Conservation (phyloP, 2,329 filamentous ascomycete species). For the Hyphodiscus sp. region DNA sequence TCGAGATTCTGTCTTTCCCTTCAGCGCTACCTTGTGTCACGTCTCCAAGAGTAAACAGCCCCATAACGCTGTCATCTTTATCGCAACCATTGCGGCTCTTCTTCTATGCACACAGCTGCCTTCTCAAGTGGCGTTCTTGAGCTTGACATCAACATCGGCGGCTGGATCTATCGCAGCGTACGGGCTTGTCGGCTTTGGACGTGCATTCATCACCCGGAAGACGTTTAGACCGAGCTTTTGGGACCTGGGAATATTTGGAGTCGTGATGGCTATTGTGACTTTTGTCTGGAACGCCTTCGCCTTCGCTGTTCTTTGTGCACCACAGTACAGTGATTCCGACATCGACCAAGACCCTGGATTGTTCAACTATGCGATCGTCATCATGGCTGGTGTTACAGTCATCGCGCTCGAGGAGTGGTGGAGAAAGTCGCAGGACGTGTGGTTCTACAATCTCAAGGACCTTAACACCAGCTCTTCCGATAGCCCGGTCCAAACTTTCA, state of each 20-base stretch:
- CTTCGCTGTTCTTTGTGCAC: constrained; percentile 10
- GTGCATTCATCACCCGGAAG: constrained; percentile 10
- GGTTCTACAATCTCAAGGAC: constrained; percentile 4
- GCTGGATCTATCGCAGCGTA: constrained; percentile 12
- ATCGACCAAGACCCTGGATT: constrained; percentile 1
- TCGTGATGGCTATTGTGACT: constrained; percentile 5
- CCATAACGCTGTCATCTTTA: constrained; percentile 11
- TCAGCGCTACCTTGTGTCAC: constrained; percentile 4
- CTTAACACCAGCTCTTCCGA: background rate
- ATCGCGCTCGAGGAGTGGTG: constrained; percentile 12
- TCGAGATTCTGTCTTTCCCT: constrained; percentile 12
- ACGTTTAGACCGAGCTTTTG: constrained; percentile 8
- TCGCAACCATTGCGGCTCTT: constrained; percentile 6
- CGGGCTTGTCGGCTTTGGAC: constrained; percentile 10
- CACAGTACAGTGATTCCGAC: background rate
- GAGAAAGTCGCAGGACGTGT: constrained; percentile 1
- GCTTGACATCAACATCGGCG: constrained; percentile 10
- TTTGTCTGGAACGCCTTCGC: constrained; percentile 14
- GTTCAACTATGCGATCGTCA: constrained; percentile 6
- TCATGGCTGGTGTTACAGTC: constrained; percentile 12
- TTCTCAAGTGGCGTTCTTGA: constrained; percentile 11
- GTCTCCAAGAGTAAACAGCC: constrained; percentile 11
- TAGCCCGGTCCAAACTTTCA: background rate
- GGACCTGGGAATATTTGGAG: constrained; percentile 9
- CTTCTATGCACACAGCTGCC: constrained; percentile 12